Base-by-base conservation (phyloP, 305 asterid species). In the Lippia alba region DNA sequence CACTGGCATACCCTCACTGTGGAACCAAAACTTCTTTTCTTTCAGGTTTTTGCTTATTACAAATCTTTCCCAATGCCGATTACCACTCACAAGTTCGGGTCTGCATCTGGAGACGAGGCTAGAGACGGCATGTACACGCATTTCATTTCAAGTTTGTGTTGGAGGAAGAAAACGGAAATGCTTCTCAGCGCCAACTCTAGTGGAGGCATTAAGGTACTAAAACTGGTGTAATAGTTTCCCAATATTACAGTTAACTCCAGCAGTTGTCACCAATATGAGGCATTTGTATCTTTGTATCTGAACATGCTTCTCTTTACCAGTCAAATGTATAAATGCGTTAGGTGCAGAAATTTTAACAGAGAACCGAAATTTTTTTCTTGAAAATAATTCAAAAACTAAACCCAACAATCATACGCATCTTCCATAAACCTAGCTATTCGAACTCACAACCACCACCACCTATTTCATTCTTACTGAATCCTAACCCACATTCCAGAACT, bases 121-220 rank as follows among this genome's bases (percentile, higher is more conserved):
- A 61, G 34, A 16, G 84, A 82, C 60, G 63, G 68, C 34, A 64
- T 3, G 2, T 3, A 66, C 19, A 83, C 57, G 16, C 84, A 80
- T 45, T 85, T 79, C 72, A 86, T 90, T 74, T 83, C 96, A 18
- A 88, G 93, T 66, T 84, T 87, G 59, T 84, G 94, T 70, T 89
- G 94, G 94, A 78, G 87, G 62, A 67, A 56, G 32, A 89, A 85
- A 59, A 86, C 89, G 0, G 63, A 80, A 61, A 79, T 81, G 85
- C 56, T 88, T n/a, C 83, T 71, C 61, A 82, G 84, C 18, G 90
- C 91, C 8, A 88, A 86, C 80, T 90, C 96, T 8, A 72, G 71
- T 6, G 93, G 93, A 20, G 64, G 70, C 61, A 78, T 88, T 8
- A 79, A 80, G 59, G 66, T 86, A 30, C 66, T 88, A 20, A 86